phyloP scores from a whole-genome alignment of 768 basidiomycete species.

The Kwoniella sp. region DNA sequence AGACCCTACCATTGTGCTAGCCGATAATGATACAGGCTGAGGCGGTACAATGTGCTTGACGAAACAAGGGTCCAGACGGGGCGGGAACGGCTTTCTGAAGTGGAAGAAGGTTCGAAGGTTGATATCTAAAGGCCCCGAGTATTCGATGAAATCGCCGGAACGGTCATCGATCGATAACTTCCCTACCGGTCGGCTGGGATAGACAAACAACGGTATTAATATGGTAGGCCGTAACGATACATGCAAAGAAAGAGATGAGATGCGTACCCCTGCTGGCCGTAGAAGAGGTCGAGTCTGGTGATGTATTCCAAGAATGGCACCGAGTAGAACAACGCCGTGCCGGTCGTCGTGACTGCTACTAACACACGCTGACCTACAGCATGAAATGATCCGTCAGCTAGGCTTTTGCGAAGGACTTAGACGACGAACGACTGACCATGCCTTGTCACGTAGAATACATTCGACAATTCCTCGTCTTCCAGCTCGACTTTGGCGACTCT shows the following conservation, averaged over 20 bases:
- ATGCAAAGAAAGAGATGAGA: neutral
- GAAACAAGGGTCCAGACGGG: conserved; percentile 45
- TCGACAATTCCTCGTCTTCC: conserved; percentile 63
- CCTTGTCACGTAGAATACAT: conserved; percentile 63
- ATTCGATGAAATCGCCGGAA: conserved; percentile 56
- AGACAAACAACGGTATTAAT: neutral
- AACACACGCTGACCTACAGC: conserved; percentile 50
- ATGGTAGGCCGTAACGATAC: too few species aligned
- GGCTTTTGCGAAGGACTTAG: neutral
- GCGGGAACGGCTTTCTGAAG: conserved; percentile 54
- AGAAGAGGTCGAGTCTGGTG: conserved; percentile 43
- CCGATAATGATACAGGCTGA: conserved; percentile 51
- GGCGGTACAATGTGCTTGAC: conserved; percentile 44
- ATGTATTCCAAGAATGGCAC: conserved; percentile 52
- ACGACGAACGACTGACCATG: conserved; percentile 61
- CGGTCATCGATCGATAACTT: conserved; percentile 53
- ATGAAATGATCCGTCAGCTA: neutral
- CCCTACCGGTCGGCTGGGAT: conserved; percentile 42
- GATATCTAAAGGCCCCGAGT: conserved; percentile 50
- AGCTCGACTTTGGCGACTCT: conserved; percentile 70
- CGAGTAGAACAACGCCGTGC: conserved; percentile 48
- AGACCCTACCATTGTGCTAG: conserved; percentile 40
- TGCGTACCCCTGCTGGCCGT: conserved; percentile 38
- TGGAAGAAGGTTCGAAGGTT: conserved; percentile 54
- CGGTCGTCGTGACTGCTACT: conserved; percentile 48